Percentiles rank a stretch among this genome's conserved stretches.
Conservation (phyloP, 1,284 basidiomycete genomes). For the Pyrrhoderma noxium region DNA sequence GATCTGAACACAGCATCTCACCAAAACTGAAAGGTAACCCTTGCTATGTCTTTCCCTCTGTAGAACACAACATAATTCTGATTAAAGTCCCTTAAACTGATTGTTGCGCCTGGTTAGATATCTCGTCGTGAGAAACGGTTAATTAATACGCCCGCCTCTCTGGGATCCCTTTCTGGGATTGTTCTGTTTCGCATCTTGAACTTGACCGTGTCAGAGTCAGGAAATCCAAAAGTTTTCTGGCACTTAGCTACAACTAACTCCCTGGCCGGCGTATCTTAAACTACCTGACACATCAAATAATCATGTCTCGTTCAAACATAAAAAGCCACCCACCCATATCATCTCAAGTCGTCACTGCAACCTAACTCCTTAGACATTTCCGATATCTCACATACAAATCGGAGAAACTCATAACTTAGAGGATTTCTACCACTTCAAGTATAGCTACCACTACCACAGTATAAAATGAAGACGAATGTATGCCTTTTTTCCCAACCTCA, state of each 20-base stretch:
- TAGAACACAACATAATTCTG: no score
- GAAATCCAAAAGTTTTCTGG: neutral
- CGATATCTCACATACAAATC: neutral
- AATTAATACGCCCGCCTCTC: no score
- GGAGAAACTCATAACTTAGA: conserved; percentile 1
- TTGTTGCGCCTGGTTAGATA: no score
- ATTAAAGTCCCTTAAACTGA: no score
- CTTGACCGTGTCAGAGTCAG: conserved; percentile 6
- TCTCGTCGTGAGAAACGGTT: no score
- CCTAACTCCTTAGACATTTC: neutral
- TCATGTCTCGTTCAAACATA: neutral
- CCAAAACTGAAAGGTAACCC: no score
- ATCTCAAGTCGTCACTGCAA: conserved; percentile 15
- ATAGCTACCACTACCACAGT: conserved; percentile 2
- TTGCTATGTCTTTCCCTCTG: no score
- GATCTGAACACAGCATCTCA: no score
- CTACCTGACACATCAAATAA: conserved; percentile 1
- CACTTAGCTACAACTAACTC: neutral
- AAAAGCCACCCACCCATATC: conserved; percentile 13
- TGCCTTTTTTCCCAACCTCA: neutral
- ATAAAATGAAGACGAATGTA: conserved; percentile 16
- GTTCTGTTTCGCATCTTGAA: conserved; percentile 9
- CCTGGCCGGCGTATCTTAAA: neutral
- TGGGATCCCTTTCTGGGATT: no score
- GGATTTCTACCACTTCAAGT: conserved; percentile 1